phyloP scores from a whole-genome alignment of 768 basidiomycete genomes.

The Lentinula detonsa region DNA sequence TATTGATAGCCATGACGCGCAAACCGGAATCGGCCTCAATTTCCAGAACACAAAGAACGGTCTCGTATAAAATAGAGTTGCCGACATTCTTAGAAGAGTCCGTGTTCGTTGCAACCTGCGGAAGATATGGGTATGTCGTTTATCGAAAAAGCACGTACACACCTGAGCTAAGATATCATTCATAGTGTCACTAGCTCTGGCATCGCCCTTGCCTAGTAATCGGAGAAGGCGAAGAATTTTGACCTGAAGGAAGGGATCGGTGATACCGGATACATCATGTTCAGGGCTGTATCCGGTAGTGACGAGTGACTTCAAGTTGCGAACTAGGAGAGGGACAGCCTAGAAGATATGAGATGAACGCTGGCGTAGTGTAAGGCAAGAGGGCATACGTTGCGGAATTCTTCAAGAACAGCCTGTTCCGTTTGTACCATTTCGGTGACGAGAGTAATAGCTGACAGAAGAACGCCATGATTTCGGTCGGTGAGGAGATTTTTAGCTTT shows the following conservation, averaged over 20 bases:
- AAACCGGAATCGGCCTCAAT: conserved; percentile 95
- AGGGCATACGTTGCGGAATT: conserved; percentile 79
- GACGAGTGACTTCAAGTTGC: conserved; percentile 89
- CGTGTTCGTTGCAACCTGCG: conserved; percentile 96
- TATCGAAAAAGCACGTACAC: conserved; percentile 8
- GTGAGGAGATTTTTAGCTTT: conserved; percentile 89
- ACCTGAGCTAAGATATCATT: conserved; percentile 98
- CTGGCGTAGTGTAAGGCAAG: not conserved
- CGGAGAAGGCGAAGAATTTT: conserved; percentile 88
- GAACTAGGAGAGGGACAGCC: conserved; percentile 91
- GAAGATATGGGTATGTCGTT: conserved; percentile 2
- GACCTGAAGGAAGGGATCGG: conserved; percentile 91
- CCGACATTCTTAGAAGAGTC: conserved; percentile 98
- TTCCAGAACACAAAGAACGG: conserved; percentile 91
- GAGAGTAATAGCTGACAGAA: conserved; percentile 90
- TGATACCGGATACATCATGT: conserved; percentile 99
- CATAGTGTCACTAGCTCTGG: conserved; percentile 90
- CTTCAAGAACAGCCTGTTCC: conserved; percentile 65
- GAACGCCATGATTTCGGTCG: conserved; percentile 95
- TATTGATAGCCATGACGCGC: conserved; percentile 99
- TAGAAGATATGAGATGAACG: conserved; percentile 22
- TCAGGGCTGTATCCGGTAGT: conserved; percentile 98
- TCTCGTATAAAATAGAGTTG: conserved; percentile 96
- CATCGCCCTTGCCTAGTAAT: conserved; percentile 81
- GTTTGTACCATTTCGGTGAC: conserved; percentile 91